These are phyloP conservation scores for Erodium texanum DNA, from an alignment of 441 rosid species.

Conservation along the genomic window DNA sequence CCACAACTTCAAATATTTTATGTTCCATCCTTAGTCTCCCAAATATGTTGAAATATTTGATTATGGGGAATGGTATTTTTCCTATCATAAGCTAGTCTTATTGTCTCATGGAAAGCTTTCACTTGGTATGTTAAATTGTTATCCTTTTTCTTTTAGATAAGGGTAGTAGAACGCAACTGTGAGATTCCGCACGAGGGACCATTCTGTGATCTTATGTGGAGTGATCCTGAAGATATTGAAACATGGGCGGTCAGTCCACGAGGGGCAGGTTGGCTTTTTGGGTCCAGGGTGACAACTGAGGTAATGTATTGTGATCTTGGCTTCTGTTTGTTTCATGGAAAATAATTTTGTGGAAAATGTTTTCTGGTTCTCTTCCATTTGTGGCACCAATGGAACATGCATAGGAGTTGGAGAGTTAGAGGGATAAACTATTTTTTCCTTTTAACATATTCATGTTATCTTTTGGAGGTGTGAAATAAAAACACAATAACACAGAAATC, in stretches of 20 bases:
- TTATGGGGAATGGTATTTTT: background rate
- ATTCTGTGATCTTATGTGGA: slow-evolving; percentile 99
- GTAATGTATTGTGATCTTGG: slow-evolving; percentile 27
- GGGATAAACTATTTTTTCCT: too few relatives aligned
- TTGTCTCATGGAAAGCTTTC: too few relatives aligned
- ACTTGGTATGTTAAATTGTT: slow-evolving; percentile 4
- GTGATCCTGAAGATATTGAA: slow-evolving; percentile 99
- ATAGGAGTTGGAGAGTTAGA: too few relatives aligned
- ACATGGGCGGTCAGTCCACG: slow-evolving; percentile 99
- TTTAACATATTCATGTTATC: too few relatives aligned
- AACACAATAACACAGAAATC: too few relatives aligned
- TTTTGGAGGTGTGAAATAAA: too few relatives aligned
- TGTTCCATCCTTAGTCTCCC: too few relatives aligned
- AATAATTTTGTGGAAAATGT: background rate
- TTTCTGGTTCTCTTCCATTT: too few relatives aligned
- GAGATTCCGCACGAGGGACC: slow-evolving; percentile 99
- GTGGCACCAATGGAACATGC: too few relatives aligned
- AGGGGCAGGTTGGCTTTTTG: slow-evolving; percentile 99
- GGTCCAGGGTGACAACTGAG: slow-evolving; percentile 97
- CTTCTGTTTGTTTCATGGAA: background rate
- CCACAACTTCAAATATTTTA: background rate
- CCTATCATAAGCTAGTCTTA: too few relatives aligned
- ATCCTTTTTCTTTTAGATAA: slow-evolving; percentile 45
- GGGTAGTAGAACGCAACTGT: slow-evolving; percentile 84
- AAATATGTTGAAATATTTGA: background rate